phyloP scores from a whole-genome alignment of 163 green algal species.

The Smithsoniella earleae region DNA sequence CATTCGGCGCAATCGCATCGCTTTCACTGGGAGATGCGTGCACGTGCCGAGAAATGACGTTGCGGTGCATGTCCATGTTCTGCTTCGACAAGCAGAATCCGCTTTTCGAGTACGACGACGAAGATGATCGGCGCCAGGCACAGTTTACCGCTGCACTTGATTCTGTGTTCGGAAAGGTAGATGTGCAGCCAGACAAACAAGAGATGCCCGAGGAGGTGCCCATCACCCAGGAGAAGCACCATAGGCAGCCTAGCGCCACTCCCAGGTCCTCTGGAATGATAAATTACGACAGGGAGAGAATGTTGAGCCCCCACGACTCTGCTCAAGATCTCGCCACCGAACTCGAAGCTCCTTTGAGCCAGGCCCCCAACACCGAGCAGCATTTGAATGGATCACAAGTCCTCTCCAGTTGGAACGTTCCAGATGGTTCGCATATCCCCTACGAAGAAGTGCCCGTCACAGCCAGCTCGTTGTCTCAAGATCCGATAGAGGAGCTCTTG shows the following conservation, averaged over 20 bases:
- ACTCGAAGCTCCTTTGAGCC: neutral
- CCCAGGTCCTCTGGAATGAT: neutral
- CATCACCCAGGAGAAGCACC: neutral
- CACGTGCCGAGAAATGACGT: neutral
- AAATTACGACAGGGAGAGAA: neutral
- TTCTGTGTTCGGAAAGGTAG: neutral
- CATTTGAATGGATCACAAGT: neutral
- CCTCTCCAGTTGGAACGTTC: no score
- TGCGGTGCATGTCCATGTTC: conserved; percentile 26
- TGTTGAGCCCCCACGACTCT: neutral
- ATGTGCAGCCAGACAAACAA: neutral
- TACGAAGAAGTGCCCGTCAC: conserved; percentile 12
- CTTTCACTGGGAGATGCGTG: conserved; percentile 17
- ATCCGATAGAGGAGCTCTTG: conserved; percentile 19
- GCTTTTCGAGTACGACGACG: neutral
- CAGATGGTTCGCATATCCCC: no score
- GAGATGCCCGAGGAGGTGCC: neutral
- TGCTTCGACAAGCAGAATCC: neutral
- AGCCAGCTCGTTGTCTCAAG: neutral
- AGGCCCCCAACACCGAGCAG: neutral
- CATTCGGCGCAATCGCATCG: conserved; percentile 6
- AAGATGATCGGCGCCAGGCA: neutral
- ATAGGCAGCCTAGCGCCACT: neutral
- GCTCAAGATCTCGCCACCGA: neutral
- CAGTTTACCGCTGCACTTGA: conserved; percentile 7